These are phyloP conservation scores for Exophiala aquamarina DNA, from an alignment of 2,329 filamentous ascomycete genomes.

Conservation along the genomic window DNA sequence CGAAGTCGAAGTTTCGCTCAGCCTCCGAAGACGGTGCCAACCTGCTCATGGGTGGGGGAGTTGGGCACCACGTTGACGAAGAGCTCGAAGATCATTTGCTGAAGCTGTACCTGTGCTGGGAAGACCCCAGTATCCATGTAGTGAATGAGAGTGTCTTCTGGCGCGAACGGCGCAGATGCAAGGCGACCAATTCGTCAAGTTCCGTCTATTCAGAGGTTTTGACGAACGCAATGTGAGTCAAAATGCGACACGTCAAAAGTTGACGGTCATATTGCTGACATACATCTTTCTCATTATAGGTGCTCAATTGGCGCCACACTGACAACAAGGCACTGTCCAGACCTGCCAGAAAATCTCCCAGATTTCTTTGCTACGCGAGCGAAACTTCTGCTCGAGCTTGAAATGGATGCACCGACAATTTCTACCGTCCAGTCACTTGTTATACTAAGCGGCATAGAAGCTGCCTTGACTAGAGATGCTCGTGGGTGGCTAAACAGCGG, in stretches of 20 bases:
- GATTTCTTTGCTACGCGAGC: constrained; percentile 28
- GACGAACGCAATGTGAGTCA: constrained; percentile 20
- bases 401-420: constrained; percentile 27
- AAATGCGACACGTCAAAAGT: background rate
- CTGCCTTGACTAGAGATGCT: constrained; percentile 26
- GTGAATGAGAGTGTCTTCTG: constrained; percentile 22
- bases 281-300: background rate
- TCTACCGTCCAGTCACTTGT: constrained; percentile 28
- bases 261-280: no score
- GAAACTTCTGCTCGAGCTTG: constrained; percentile 28
- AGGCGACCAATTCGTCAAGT: constrained; percentile 5
- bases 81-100: constrained; percentile 25
- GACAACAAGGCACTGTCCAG: constrained; percentile 8
- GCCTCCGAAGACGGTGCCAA: constrained; percentile 11
- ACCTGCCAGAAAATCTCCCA: constrained; percentile 18
- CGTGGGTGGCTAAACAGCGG: constrained; percentile 30
- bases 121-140: constrained; percentile 27
- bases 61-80: constrained; percentile 20
- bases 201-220: constrained; percentile 18
- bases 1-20: constrained; percentile 20
- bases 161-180: constrained; percentile 13
- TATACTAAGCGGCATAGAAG: constrained; percentile 27
- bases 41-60: constrained; percentile 14
- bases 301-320: constrained; percentile 17
- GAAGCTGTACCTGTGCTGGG: constrained; percentile 26